Evolutionary conservation across 2,329 filamentous ascomycete species (phyloP), one percentile per base, ranked within the genome.

Genomic region (Ilyonectria robusta): DNA sequence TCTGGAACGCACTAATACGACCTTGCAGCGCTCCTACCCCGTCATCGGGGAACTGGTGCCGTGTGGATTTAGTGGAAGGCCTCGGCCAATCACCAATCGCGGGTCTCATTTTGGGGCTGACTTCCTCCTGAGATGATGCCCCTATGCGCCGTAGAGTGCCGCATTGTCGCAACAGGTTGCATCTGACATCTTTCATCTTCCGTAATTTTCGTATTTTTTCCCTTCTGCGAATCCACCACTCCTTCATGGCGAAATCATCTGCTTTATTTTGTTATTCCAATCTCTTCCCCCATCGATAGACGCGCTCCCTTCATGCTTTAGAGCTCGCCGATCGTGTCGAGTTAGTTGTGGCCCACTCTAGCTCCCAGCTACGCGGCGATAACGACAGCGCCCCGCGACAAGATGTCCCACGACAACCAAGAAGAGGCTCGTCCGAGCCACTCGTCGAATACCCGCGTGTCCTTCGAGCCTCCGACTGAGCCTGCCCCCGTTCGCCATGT

Each of bases 361-460:
- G 59, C 59, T 56, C 4, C n/a, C 15, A 15, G 37, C 37, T 40
- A 40, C 37, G 17, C 19, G 19, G 60, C 54, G 44, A 59, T 51
- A 65, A 44, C 57, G 44, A 55, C 21, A 10, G 26, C 47, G 21
- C 13, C 47, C 33, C 51, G 66, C 40, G 42, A 47, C 59, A 50
- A 44, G 17, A 70, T 62, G 62, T 42, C 65, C 33, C 66, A 65
- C 33, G 51, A 68, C n/a, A 62, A 67, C 59, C 65, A 72, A 33
- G 42, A 66, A 21, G 51, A 62, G 5, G 56, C 63, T 57, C 72
- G 70, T 46, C 69, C 55, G 59, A 75, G 73, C 64, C 65, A 70
- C 48, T 75, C 72, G 15, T 73, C 70, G 44, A 67, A 75, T 21
- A 73, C 72, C 42, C 74, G 71, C 29, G 54, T 59, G 54, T 72